Base-by-base conservation (phyloP, 176 grass and related monocot species). In the Alloteropsis semialata region DNA sequence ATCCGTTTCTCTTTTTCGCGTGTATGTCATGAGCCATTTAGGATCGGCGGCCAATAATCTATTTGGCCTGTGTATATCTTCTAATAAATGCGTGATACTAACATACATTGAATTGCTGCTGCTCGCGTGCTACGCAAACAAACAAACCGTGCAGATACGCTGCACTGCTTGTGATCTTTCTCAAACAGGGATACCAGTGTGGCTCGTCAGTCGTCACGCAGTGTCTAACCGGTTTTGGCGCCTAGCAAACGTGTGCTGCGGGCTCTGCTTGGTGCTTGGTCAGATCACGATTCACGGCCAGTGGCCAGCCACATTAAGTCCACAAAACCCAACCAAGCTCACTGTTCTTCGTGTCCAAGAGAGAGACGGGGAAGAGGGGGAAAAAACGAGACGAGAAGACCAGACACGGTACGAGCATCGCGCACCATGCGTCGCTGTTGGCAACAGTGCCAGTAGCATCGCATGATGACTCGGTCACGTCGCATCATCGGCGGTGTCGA, bases 401-500 rank as follows among this genome's bases (percentile, higher is more conserved):
- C 69, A n/a, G 2, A 10, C 29, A 15, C 27, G 1, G 25, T 15
- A 39, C 49, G 28, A 76, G 36, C n/a, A 27, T 27, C 25, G 45
- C 13, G 44, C 9, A 8, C 19, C 43, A 42, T 55, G 71, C 34
- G 0, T 75, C 30, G 34, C 44, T 59, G 45, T 51, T 65, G 1
- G 34, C 8, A 19, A 51, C 72, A 58, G 28, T 34, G 43, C 2
- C 57, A 49, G 19, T 41, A 11, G 80, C 55, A 19, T 79, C 42
- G 28, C 75, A 4, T n/a, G 44, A 63, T 69, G 43, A 37, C 53
- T 30, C 14, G 38, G 86, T 65, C 86, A 25, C 81, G 44, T 88
- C 81, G 37, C 66, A 30, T 72, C 65, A 72, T 74, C 81, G 66
- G 15, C 44, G 66, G 80, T 82, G 86, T 76, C 3, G 73, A 68